Base-by-base conservation (phyloP, 192 early-diverging fungal genomes). In the Helicostylum pulchrum region DNA sequence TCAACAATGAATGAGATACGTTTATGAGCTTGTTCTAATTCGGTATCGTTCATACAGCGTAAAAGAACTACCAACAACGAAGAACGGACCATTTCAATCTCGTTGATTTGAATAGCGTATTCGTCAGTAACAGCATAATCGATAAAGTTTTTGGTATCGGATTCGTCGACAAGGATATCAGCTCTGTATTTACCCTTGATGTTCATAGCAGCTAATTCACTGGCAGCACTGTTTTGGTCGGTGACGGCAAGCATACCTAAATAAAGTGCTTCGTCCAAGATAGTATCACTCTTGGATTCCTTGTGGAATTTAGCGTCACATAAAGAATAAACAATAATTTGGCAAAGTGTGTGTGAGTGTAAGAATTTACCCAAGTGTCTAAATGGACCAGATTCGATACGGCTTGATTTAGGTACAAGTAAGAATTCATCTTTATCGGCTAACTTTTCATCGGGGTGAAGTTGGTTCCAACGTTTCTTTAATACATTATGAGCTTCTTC, bases 401-500 rank as follows among this genome's bases (percentile, higher is more conserved):
- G 73, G 17, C 65, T 57, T 2, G 78, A 70, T 55, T 77, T 80
- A 26, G 90, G 87, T 30, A 87, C 70, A 31, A 72, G 23, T 1
- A 76, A 45, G 14, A 62, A 61, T n/a, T 71, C 66, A 15, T 71
- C 61, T 44, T 62, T 62, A 49, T 74, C 59, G 43, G 71, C 15
- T 55, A 74, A 47, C 43, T 76, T 79, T 3, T 74, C 50, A 6
- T 26, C 17, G 3, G 61, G 61, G 26, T 55, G 23, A 9, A 45
- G 17, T 17, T 52, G 42, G 21, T 66, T 72, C 31, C 42, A 34
- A 14, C 46, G 52, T 15, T 68, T 83, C 55, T 80, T 85, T 60
- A 94, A 76, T 47, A 86, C 80, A 36, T 88, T 89, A 64, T 94
- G 93, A 0, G 93, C 84, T 56, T 95, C 93, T 58, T 92, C 94